These are phyloP conservation scores for Dendrobium chrysotoxum DNA, from an alignment of 106 monocot genomes.

Conservation along the genomic window DNA sequence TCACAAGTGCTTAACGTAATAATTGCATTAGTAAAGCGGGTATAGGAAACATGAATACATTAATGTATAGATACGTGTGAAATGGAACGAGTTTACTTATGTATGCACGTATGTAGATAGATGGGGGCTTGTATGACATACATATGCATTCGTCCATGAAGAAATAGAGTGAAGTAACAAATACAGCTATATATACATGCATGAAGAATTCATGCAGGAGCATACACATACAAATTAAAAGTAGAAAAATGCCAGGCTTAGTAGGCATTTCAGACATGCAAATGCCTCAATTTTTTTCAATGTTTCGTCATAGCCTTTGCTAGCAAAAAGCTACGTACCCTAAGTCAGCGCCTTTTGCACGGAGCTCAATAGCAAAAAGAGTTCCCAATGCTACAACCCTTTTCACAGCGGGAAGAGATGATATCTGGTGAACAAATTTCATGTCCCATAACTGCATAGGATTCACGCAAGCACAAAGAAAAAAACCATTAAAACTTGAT, in stretches of 20 bases:
- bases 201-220: background rate
- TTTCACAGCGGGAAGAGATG: conserved; percentile 49
- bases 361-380: conserved; percentile 72
- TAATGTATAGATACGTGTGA: background rate
- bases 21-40: background rate
- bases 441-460: conserved; percentile 75
- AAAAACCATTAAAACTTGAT: background rate
- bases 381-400: conserved; percentile 82
- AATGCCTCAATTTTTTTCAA: background rate
- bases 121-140: background rate
- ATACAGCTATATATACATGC: background rate
- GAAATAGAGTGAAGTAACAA: background rate
- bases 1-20: background rate
- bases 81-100: background rate
- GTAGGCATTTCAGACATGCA: background rate
- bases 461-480: background rate
- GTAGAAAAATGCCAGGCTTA: background rate
- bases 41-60: background rate
- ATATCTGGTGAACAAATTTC: conserved; percentile 51
- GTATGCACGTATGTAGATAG: background rate
- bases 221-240: background rate
- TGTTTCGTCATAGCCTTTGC: background rate
- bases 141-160: background rate
- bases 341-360: conserved; percentile 54
- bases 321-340: conserved; percentile 42